A percentile compares a stretch with the other conserved stretches of the same genome.
Conservation (phyloP, 768 basidiomycete species). For the Imleria badia region DNA sequence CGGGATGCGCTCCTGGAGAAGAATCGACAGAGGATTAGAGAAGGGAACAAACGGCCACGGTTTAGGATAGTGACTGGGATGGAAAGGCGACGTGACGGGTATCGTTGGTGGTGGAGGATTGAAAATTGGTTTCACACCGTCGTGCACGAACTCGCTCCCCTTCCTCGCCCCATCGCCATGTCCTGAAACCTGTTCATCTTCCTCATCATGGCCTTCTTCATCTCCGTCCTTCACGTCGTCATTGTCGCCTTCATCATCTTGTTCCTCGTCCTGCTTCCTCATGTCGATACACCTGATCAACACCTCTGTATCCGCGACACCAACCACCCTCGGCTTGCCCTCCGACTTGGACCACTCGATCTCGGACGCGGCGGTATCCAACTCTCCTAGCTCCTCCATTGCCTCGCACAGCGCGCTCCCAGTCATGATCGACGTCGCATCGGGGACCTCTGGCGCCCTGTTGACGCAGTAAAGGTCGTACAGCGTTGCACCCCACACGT, state of each 20-base stretch:
- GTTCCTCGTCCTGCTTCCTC: too few relatives aligned
- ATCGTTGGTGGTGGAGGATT: constrained; percentile 6
- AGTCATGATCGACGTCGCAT: not conserved
- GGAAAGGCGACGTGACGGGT: constrained; percentile 28
- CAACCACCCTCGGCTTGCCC: constrained; percentile 17
- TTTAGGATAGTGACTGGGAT: constrained; percentile 36
- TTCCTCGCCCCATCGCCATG: too few relatives aligned
- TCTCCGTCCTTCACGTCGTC: too few relatives aligned
- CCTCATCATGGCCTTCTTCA: too few relatives aligned
- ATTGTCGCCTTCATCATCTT: too few relatives aligned
- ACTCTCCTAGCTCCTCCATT: constrained; percentile 17
- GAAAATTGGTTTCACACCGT: not conserved
- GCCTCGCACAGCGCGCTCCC: constrained; percentile 20
- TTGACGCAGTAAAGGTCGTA: constrained; percentile 25
- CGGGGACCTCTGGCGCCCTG: not conserved
- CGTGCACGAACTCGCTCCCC: too few relatives aligned
- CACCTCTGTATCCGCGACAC: constrained; percentile 15
- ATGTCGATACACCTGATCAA: constrained; percentile 12
- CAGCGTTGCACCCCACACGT: constrained; percentile 29
- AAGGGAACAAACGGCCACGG: constrained; percentile 46
- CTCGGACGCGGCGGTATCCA: constrained; percentile 8
- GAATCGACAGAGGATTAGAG: constrained; percentile 10
- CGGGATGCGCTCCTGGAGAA: constrained; percentile 37
- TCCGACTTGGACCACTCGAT: constrained; percentile 27
- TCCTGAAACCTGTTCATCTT: not conserved